phyloP scores from a whole-genome alignment of 108 stramenopile species.

The Skeletonema marinoi region DNA sequence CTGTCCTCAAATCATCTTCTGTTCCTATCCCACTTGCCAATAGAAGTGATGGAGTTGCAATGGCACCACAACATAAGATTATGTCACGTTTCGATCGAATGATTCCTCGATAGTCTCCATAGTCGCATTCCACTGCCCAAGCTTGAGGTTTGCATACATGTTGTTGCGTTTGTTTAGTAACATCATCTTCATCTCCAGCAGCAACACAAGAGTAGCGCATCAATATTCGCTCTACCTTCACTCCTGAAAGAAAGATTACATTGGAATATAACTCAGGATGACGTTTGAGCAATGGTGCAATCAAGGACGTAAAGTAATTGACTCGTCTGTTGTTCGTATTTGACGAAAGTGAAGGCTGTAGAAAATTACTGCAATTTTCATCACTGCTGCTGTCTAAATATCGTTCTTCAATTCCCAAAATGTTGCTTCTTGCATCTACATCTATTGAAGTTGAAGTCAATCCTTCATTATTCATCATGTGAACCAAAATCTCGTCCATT shows the following conservation, averaged over 20 bases:
- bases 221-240: constrained; percentile 64
- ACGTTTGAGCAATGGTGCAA: constrained; percentile 55
- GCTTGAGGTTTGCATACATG: constrained; percentile 7
- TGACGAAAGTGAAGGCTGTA: not conserved
- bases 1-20: constrained; percentile 33
- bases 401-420: not conserved
- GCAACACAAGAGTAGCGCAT: constrained; percentile 5
- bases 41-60: constrained; percentile 69
- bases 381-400: not conserved
- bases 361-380: not conserved
- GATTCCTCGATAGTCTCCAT: not conserved
- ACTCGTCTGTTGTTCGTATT: constrained; percentile 27
- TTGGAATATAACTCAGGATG: constrained; percentile 42
- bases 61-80: constrained; percentile 73
- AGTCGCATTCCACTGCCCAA: constrained; percentile 35
- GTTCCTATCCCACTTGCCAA: constrained; percentile 65
- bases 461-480: not conserved
- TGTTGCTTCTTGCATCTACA: not conserved
- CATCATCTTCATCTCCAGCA: not conserved
- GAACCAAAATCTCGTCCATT: constrained; percentile 6
- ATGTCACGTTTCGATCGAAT: constrained; percentile 38
- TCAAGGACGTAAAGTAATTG: constrained; percentile 67
- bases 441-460: not conserved
- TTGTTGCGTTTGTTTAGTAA: constrained; percentile 6
- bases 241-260: constrained; percentile 48